Evolutionary conservation across 306 rosid species (phyloP).

Genomic region (Fagus sylvatica): DNA sequence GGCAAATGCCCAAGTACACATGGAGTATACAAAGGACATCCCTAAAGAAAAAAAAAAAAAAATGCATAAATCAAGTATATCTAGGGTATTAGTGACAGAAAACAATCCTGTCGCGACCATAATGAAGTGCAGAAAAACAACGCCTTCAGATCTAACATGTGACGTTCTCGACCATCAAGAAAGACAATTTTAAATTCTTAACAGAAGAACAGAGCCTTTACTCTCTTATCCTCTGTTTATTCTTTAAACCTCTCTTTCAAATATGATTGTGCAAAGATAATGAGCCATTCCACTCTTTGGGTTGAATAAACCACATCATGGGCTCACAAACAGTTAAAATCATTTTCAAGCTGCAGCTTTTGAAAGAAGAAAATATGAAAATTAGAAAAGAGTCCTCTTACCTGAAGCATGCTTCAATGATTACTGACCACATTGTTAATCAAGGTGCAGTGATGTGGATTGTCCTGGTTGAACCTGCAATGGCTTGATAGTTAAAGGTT

Average conservation of each 20-base stretch:
- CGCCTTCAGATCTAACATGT: too few species aligned
- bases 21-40: too few species aligned
- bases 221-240: background rate
- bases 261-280: background rate
- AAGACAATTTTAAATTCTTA: background rate
- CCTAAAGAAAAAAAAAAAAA: too few species aligned
- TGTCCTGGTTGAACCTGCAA: background rate
- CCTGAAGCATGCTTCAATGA: background rate
- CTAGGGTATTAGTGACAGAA: too few species aligned
- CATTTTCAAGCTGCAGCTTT: too few species aligned
- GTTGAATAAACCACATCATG: background rate
- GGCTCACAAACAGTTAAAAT: background rate
- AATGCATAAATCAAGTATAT: too few species aligned
- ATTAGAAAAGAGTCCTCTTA: background rate
- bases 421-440: background rate
- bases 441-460: background rate
- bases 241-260: background rate
- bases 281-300: background rate
- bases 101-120: too few species aligned
- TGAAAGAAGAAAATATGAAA: background rate
- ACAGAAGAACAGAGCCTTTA: background rate
- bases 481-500: background rate
- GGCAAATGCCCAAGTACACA: too few species aligned
- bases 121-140: too few species aligned
- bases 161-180: too few species aligned